phyloP scores from a whole-genome alignment of 2,329 filamentous ascomycete genomes.

The Aspergillus vadensis region DNA sequence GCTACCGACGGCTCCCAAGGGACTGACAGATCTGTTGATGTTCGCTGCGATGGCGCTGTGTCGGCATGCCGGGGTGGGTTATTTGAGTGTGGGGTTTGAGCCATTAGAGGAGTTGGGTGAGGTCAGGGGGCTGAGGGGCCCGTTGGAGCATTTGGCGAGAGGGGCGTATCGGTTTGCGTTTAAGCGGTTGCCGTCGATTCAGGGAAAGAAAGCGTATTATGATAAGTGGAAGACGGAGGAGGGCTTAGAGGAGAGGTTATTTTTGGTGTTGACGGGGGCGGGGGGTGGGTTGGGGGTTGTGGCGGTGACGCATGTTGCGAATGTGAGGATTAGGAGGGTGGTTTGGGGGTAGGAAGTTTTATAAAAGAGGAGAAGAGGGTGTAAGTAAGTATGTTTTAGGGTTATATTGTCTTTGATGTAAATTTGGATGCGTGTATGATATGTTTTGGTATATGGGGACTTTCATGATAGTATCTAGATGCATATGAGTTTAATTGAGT shows the following conservation, averaged over 20 bases:
- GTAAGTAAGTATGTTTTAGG: not conserved
- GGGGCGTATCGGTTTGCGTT: constrained; percentile 37
- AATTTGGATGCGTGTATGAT: too few species aligned
- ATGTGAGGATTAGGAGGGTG: constrained; percentile 38
- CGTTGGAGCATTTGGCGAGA: constrained; percentile 32
- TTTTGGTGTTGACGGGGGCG: constrained; percentile 40
- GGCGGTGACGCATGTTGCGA: constrained; percentile 43
- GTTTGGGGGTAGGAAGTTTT: not conserved
- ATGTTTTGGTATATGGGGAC: too few species aligned
- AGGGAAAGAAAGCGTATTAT: constrained; percentile 44
- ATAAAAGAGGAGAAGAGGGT: not conserved
- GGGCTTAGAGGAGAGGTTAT: constrained; percentile 33
- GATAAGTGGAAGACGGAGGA: constrained; percentile 44
- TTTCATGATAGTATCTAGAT: too few species aligned
- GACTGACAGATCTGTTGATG: constrained; percentile 43
- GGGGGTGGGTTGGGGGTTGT: constrained; percentile 34
- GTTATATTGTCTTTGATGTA: not conserved
- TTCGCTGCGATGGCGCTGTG: constrained; percentile 43
- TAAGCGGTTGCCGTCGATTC: constrained; percentile 33
- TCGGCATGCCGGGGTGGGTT: constrained; percentile 33
- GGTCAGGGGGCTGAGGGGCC: constrained; percentile 34
- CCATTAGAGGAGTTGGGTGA: constrained; percentile 36
- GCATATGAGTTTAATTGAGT: too few species aligned
- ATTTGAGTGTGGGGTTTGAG: constrained; percentile 45
- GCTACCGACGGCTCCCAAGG: constrained; percentile 36